These are phyloP conservation scores for Pterocarpus macrocarpus DNA, from an alignment of 306 rosid genomes.

Conservation along the genomic window DNA sequence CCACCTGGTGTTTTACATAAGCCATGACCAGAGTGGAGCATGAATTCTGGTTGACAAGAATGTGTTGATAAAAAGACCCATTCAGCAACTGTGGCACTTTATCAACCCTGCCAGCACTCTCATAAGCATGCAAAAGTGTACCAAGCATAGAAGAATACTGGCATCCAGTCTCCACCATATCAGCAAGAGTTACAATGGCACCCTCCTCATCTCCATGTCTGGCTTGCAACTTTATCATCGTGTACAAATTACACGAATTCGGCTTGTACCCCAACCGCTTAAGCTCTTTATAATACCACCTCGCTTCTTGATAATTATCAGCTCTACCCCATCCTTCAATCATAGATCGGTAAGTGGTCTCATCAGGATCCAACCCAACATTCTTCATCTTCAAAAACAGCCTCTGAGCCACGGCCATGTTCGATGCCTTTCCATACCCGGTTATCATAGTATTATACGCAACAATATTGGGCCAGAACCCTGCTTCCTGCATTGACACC, in stretches of 20 bases:
- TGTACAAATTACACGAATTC: constrained; percentile 80
- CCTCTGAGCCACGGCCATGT: constrained; percentile 78
- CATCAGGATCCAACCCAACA: constrained; percentile 75
- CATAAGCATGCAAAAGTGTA: constrained; percentile 76
- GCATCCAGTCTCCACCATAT: constrained; percentile 79
- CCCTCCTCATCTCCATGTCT: constrained; percentile 75
- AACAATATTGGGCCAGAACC: constrained; percentile 66
- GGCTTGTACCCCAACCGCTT: constrained; percentile 72
- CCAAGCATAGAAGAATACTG: constrained; percentile 74
- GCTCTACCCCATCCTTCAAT: constrained; percentile 98
- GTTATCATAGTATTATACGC: constrained; percentile 90
- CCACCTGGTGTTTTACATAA: constrained; percentile 79
- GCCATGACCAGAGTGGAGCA: constrained; percentile 88
- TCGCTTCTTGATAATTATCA: constrained; percentile 64
- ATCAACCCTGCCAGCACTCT: constrained; percentile 72
- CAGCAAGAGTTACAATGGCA: constrained; percentile 65
- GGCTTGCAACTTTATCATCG: constrained; percentile 79
- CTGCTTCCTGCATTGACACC: constrained; percentile 65
- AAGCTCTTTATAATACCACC: constrained; percentile 66
- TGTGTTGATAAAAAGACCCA: constrained; percentile 66
- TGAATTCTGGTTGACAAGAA: constrained; percentile 78
- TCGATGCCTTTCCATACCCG: constrained; percentile 85
- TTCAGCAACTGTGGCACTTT: constrained; percentile 70
- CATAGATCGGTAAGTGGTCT: constrained; percentile 89
- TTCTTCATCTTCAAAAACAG: constrained; percentile 60